These are phyloP conservation scores for Chenopodium album DNA, from an alignment of 148 eudicot genomes.

Conservation along the genomic window DNA sequence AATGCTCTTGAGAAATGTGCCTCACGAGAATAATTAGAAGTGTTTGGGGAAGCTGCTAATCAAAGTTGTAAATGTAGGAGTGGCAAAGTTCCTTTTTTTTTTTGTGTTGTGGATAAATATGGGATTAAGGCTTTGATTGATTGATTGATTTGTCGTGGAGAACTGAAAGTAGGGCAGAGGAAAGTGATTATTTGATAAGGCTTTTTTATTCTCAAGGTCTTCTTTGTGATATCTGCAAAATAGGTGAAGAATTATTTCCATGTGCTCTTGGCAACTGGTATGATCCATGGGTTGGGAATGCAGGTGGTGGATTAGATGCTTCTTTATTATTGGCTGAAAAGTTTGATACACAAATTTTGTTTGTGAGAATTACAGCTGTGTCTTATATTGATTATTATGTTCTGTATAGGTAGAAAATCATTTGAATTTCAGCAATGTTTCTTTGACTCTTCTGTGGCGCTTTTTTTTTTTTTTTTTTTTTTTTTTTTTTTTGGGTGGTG, in stretches of 20 bases:
- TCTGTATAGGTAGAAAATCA: background rate
- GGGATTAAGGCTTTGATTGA: too few species aligned
- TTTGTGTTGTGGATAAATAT: too few species aligned
- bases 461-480: too few species aligned
- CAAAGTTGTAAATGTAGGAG: background rate
- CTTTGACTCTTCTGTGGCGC: background rate
- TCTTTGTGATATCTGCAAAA: background rate
- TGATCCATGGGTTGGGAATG: background rate
- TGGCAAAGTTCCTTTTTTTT: background rate
- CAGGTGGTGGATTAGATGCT: background rate
- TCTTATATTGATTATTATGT: background rate
- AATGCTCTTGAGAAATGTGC: background rate
- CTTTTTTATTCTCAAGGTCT: background rate
- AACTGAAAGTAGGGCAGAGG: background rate
- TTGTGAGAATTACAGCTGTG: background rate
- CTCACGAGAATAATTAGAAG: background rate
- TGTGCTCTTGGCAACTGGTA: background rate
- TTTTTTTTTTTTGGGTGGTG: too few species aligned
- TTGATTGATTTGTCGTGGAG: background rate
- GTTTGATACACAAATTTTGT: background rate
- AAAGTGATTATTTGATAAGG: background rate
- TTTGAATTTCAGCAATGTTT: background rate
- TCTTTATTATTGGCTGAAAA: background rate
- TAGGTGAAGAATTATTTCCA: background rate
- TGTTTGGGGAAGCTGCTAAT: background rate